A percentile compares a stretch with the other conserved stretches of the same genome.
phyloP scores from a whole-genome alignment of 495 filamentous ascomycete genomes.

The Neohortaea acidophila region DNA sequence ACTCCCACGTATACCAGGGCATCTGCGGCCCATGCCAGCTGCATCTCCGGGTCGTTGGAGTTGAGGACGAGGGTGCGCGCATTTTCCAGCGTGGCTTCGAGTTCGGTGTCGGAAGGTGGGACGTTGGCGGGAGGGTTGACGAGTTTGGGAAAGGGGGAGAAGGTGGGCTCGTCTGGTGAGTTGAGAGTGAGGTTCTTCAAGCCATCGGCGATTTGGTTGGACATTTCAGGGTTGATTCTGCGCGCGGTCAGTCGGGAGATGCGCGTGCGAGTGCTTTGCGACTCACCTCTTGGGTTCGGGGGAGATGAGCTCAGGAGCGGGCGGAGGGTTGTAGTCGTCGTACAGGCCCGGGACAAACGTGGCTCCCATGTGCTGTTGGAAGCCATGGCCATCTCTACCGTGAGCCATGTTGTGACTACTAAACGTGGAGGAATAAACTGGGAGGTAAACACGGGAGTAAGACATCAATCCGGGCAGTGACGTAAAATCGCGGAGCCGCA shows the following conservation, averaged over 20 bases:
- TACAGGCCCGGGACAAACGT: conserved; percentile 83
- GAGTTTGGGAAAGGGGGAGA: conserved; percentile 83
- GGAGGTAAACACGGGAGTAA: too few relatives aligned
- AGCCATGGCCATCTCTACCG: too few relatives aligned
- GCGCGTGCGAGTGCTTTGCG: neutral
- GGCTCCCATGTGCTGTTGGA: conserved; percentile 5
- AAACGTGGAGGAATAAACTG: too few relatives aligned
- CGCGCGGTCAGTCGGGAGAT: too few relatives aligned
- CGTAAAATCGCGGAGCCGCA: too few relatives aligned
- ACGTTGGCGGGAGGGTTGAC: conserved; percentile 72
- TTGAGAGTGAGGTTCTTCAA: conserved; percentile 78
- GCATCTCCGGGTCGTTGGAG: conserved; percentile 91
- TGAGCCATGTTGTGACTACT: conserved; percentile 2
- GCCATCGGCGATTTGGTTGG: conserved; percentile 79
- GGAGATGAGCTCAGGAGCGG: conserved; percentile 53
- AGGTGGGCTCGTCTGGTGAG: conserved; percentile 48
- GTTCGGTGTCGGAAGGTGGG: conserved; percentile 85
- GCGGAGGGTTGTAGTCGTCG: conserved; percentile 62
- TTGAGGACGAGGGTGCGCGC: conserved; percentile 71
- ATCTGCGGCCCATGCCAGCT: conserved; percentile 92
- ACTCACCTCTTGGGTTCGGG: conserved; percentile 54
- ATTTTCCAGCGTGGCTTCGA: conserved; percentile 70
- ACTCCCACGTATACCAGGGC: conserved; percentile 79
- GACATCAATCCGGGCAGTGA: too few relatives aligned
- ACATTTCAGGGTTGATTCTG: conserved; percentile 63